These are phyloP conservation scores for Phytophthora parvispora DNA, from an alignment of 352 stramenopile species.

Conservation along the genomic window DNA sequence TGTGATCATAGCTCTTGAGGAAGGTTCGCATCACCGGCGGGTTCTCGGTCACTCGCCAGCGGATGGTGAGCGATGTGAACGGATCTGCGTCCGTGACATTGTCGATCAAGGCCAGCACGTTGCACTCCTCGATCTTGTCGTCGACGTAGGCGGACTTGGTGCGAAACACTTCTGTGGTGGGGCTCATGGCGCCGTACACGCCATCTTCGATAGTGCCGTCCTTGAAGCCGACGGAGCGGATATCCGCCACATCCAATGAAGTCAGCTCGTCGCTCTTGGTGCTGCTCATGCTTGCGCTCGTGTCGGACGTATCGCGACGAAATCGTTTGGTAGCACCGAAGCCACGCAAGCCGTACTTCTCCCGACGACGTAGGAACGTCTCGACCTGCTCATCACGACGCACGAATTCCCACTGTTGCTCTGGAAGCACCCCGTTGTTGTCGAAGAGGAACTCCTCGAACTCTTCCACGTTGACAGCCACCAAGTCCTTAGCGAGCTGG, in stretches of 20 bases:
- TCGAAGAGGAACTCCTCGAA: slow-evolving; percentile 37
- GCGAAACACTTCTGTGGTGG: slow-evolving; percentile 38
- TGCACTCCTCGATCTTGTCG: slow-evolving; percentile 42
- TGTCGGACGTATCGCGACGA: slow-evolving; percentile 28
- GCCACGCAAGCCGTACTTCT: slow-evolving; percentile 31
- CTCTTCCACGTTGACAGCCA: slow-evolving; percentile 33
- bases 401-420: slow-evolving; percentile 31
- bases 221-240: slow-evolving; percentile 33
- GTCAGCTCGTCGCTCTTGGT: slow-evolving; percentile 35
- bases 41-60: slow-evolving; percentile 38
- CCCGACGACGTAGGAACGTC: slow-evolving; percentile 31
- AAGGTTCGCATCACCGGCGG: slow-evolving; percentile 33
- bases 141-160: slow-evolving; percentile 38
- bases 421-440: slow-evolving; percentile 29
- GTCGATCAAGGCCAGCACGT: slow-evolving; percentile 38
- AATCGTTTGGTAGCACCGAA: slow-evolving; percentile 35
- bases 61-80: slow-evolving; percentile 30
- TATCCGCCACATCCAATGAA: slow-evolving; percentile 34
- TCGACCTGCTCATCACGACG: slow-evolving; percentile 39
- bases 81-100: slow-evolving; percentile 32
- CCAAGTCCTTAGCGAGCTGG: slow-evolving; percentile 33
- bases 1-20: slow-evolving; percentile 46
- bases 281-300: slow-evolving; percentile 31
- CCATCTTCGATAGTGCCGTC: slow-evolving; percentile 42
- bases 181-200: slow-evolving; percentile 41